Evolutionary conservation across 345 rosid species (phyloP), one percentile per base, ranked within the genome.

Genomic region (Lumnitzera racemosa): DNA sequence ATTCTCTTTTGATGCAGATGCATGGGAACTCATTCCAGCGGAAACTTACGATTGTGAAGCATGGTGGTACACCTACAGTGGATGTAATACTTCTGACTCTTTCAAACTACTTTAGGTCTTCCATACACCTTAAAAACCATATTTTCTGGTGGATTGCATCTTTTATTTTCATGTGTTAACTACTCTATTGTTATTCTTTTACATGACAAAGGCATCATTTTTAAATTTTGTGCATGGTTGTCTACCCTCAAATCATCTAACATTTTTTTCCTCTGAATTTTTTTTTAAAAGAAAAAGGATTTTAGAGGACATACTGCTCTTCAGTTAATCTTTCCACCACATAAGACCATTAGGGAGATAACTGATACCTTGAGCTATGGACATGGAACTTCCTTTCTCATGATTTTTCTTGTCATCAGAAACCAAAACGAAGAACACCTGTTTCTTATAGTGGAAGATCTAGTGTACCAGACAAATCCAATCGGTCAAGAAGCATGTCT

Each of bases 401-500:
- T 27, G 31, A 27, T 27, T 27, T 27, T 27, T 27, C 31, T 27
- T 5, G 5, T 27, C 31, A 27, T 27, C 68, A 90, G 99, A 95
- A 95, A 88, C 96, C 88, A 13, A 95, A 95, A 70, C 75, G 96
- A 70, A 90, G 98, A 82, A 70, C 80, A 31, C 77, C 91, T 23
- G 91, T 51, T 43, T 78, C 97, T 24, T 78, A 88, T 67, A 85
- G 91, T 61, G 96, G 99, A 81, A 76, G 99, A 70, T 95, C 99
- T 49, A 68, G 80, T 25, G 88, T 77, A 46, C 92, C 97, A 24
- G 96, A 90, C 50, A 90, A 95, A 73, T 70, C 89, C 36, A 96
- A 90, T 72, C 96, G 99, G 64, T 90, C 99, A 11, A 86, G 99
- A 78, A 95, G 99, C 73, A 72, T 90, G 89, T 88, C 99, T 49